Base-by-base conservation (phyloP, 2,329 filamentous ascomycete genomes). In the Fusarium compactum region DNA sequence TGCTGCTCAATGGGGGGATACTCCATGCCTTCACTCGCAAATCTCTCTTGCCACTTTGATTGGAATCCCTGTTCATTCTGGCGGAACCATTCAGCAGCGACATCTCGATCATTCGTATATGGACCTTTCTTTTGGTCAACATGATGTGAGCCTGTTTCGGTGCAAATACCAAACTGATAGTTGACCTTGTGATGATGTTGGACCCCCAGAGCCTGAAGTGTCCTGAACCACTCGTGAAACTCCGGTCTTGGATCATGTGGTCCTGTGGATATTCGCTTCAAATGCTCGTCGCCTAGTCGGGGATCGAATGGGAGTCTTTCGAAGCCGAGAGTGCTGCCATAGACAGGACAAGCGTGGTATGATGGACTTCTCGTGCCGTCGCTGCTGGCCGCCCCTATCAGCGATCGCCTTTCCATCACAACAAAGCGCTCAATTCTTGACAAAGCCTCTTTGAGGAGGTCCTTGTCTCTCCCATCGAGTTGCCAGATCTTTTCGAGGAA, bases 241-340 rank as follows among this genome's bases (percentile, higher is more conserved):
- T 15, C 0, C 12, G 3, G 2, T 7, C 24, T 29, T 9, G 60
- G 60, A 1, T 38, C 1, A 18, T 5, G 2, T 14, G 8, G 0
- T 9, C 27, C 45, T 3, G 20, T 30, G 4, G 1, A 45, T 0
- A 52, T n/a, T 20, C 27, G 25, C 22, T 16, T 38, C 1, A 63
- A 32, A 20, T 48, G 15, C 6, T 51, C 29, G 4, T 22, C 16
- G 1, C 11, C 2, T n/a, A 61, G 9, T 3, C 56, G 58, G 16
- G 43, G 34, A 20, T 63, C 61, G 1, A 0, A 29, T 4, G 27
- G n/a, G 0, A 63, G 20, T n/a, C 61, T 1, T 15, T 61, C 15
- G n/a, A 61, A 55, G 5, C 20, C n/a, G 5, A 32, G 5, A 8
- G 34, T 10, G 0, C 0, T 0, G 10, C 18, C 2, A 30, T 22